A percentile compares a stretch with the other conserved stretches of the same genome.
Conservation (phyloP, 371 early-diverging fungal species). For the Syncephalastrum contaminatum region DNA sequence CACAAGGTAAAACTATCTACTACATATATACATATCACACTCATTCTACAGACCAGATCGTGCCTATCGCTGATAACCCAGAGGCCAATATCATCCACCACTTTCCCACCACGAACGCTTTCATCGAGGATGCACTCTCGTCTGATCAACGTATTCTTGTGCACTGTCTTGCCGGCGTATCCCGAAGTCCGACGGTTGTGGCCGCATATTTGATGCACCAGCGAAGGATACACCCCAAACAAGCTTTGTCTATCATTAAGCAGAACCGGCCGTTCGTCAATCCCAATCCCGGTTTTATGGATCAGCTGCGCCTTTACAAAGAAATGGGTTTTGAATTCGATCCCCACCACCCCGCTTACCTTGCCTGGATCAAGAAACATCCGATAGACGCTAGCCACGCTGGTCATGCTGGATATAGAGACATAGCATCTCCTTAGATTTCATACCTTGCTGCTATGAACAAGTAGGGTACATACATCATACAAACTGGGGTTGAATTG, state of each 20-base stretch:
- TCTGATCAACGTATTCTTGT: conserved; percentile 60
- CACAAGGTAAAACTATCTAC: conserved; percentile 46
- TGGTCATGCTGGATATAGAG: conserved; percentile 29
- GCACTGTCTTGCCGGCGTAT: conserved; percentile 50
- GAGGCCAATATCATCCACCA: conserved; percentile 69
- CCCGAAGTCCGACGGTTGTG: conserved; percentile 40
- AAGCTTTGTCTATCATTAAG: conserved; percentile 57
- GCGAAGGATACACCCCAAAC: conserved; percentile 37
- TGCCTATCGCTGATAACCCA: conserved; percentile 63
- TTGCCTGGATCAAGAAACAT: conserved; percentile 55
- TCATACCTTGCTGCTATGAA: no score
- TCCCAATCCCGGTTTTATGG: conserved; percentile 76
- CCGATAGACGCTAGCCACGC: conserved; percentile 36
- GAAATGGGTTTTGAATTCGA: conserved; percentile 62
- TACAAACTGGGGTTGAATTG: no score
- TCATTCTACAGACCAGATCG: conserved; percentile 31
- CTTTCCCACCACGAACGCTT: conserved; percentile 63
- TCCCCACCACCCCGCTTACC: conserved; percentile 52
- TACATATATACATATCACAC: not conserved
- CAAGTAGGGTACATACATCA: no score
- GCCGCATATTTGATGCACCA: conserved; percentile 74
- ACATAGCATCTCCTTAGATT: no score
- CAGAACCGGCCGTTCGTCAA: conserved; percentile 52
- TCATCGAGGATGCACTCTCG: conserved; percentile 52
- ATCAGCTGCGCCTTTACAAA: conserved; percentile 66